Evolutionary conservation across 148 eudicot genomes (phyloP), one percentile per base, ranked within the genome.

Genomic region (Camellia sinensis): DNA sequence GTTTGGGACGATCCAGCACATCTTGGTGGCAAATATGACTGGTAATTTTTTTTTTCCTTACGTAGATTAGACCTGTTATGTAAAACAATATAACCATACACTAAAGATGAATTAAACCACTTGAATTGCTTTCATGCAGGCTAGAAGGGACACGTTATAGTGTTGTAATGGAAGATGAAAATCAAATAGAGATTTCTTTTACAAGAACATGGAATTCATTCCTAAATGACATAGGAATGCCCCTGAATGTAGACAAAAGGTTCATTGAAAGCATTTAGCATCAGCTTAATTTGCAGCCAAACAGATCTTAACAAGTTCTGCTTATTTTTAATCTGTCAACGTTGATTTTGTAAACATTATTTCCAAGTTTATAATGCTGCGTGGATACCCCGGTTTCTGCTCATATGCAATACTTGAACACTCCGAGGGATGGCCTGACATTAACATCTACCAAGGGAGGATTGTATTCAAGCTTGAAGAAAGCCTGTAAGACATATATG

Each of bases 341-440:
- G 72, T 22, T 21, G 21, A 54, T 66, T 54, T 56, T 11, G 14
- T 4, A 10, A 66, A 41, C 41, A 1, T 22, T 37, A 46, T 19
- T 19, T 82, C 71, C 83, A 93, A 95, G 87, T 92, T 81, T 78
- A 83, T 90, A 78, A 85, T 93, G 90, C 85, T 86, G 15, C 86
- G 91, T 0, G 96, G 91, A 41, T 75, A 78, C 75, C 81, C 91
- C 4, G 97, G 97, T 7, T 91, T 91, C 74, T 92, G 92, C 70
- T 81, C 91, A 3, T 94, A 94, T 60, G 91, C 89, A 53, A 87
- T 91, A 75, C 82, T 88, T 9, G 86, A 89, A 53, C 93, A 86
- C 7, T 52, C 67, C 46, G 10, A 81, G 44, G 93, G 89, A 46
- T 83, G 82, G 88, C 88, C 90, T 19, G 77, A 79, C 41, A 6